Evolutionary conservation across 768 basidiomycete genomes (phyloP).

Genomic region (Suillus occidentalis): DNA sequence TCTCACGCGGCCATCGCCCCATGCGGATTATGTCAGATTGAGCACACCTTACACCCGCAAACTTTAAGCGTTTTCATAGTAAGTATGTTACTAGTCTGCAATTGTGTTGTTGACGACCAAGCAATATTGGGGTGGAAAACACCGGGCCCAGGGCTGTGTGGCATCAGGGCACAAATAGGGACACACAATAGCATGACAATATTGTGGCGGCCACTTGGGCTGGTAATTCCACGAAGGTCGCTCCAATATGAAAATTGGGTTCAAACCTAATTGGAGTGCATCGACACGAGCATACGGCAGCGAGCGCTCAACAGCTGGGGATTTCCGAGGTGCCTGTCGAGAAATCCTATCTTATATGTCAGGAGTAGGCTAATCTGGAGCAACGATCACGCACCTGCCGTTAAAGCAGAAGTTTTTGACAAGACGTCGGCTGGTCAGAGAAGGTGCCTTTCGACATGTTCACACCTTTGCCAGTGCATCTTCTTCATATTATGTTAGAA

Average conservation of each 20-base stretch:
- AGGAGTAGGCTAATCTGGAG: neutral
- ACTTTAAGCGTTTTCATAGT: neutral
- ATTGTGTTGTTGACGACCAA: neutral
- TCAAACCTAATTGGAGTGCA: too few relatives aligned
- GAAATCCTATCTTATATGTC: neutral
- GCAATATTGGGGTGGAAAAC: neutral
- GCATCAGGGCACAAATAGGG: too few relatives aligned
- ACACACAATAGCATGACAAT: too few relatives aligned
- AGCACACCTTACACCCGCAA: neutral
- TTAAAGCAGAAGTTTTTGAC: neutral
- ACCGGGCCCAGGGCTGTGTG: too few relatives aligned
- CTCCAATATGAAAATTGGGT: too few relatives aligned
- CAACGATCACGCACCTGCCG: neutral
- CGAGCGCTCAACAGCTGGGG: neutral
- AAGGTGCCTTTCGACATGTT: neutral
- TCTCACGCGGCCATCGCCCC: slow-evolving; percentile 4
- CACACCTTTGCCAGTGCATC: neutral
- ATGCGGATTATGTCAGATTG: neutral
- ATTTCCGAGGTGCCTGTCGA: neutral
- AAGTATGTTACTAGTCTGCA: neutral
- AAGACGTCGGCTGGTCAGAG: neutral
- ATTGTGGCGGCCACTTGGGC: too few relatives aligned
- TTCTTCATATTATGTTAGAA: neutral
- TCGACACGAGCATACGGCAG: neutral
- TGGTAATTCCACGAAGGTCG: too few relatives aligned